Evolutionary conservation across 78 protist genomes (phyloP).

Genomic region (Dictyostelium intermedium): DNA sequence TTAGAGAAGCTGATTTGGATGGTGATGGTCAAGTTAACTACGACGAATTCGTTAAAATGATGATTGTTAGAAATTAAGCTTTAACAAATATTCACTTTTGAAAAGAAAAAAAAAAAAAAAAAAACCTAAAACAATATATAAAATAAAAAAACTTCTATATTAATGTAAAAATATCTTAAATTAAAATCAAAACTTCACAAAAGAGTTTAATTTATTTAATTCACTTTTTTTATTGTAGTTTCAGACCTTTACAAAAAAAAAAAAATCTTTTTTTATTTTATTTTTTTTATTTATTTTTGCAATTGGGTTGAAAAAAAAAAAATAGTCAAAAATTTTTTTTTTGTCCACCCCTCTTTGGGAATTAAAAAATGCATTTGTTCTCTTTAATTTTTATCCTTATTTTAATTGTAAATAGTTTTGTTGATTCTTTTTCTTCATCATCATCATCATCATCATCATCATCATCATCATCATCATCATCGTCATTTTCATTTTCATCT

Average conservation of each 20-base stretch:
- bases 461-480: not conserved
- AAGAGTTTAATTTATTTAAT: no score
- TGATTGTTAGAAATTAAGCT: slow-evolving; percentile 63
- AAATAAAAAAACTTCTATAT: not conserved
- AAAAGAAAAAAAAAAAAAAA: not conserved
- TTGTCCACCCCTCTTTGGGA: no score
- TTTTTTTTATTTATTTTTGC: not conserved
- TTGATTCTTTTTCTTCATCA: not conserved
- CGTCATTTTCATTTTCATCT: not conserved
- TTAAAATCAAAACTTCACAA: no score
- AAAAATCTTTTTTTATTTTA: not conserved
- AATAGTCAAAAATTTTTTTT: not conserved
- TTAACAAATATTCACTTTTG: not conserved
- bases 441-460: not conserved
- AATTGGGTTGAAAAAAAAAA: no score
- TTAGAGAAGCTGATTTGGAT: slow-evolving; percentile 97
- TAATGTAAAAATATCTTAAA: not conserved
- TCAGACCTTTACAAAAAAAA: not conserved
- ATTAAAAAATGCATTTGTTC: not conserved
- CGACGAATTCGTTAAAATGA: slow-evolving; percentile 97
- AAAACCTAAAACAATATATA: not conserved
- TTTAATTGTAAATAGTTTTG: not conserved
- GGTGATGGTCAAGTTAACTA: slow-evolving; percentile 98
- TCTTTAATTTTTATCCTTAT: not conserved
- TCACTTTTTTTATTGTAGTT: no score